Conservation (phyloP, 768 basidiomycete species). For the Daedaleopsis sinensis region DNA sequence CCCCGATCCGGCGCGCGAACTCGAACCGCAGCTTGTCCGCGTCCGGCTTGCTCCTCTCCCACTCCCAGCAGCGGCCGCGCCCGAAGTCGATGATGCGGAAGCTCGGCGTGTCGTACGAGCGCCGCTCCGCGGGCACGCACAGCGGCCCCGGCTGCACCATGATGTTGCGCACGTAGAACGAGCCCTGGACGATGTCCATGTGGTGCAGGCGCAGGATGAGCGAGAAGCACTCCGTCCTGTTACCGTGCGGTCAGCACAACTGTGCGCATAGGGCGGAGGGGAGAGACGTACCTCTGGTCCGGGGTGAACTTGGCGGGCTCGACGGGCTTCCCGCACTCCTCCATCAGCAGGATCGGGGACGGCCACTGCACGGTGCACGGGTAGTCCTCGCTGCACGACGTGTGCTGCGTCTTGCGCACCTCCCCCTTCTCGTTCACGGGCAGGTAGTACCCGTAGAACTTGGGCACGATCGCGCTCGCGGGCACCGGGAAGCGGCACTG, state of each 20-base stretch:
- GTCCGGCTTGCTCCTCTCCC: background rate
- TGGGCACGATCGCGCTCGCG: constrained; percentile 55
- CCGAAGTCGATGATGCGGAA: constrained; percentile 59
- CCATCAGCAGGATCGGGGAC: constrained; percentile 49
- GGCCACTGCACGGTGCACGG: constrained; percentile 14
- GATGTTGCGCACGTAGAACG: constrained; percentile 46
- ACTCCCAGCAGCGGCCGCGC: constrained; percentile 25
- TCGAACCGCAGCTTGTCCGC: background rate
- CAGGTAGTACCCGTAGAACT: constrained; percentile 66
- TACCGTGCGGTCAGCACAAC: background rate
- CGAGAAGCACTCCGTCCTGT: constrained; percentile 33
- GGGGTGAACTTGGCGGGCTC: constrained; percentile 24
- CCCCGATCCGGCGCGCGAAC: background rate
- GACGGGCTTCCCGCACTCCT: constrained; percentile 48
- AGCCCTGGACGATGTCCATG: constrained; percentile 43
- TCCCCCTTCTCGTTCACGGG: constrained; percentile 11
- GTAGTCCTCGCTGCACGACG: constrained; percentile 9
- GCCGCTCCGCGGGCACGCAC: constrained; percentile 28
- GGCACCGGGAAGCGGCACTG: constrained; percentile 49
- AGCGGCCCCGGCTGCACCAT: constrained; percentile 47
- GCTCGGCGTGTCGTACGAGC: constrained; percentile 34
- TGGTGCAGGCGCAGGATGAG: constrained; percentile 45
- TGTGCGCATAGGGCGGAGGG: background rate
- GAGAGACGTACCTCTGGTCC: constrained; percentile 20
- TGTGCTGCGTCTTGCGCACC: constrained; percentile 11